Percentiles rank a stretch among this genome's conserved stretches.
Evolutionary conservation across 495 filamentous ascomycete species (phyloP).

Genomic region (Neurospora sp.): DNA sequence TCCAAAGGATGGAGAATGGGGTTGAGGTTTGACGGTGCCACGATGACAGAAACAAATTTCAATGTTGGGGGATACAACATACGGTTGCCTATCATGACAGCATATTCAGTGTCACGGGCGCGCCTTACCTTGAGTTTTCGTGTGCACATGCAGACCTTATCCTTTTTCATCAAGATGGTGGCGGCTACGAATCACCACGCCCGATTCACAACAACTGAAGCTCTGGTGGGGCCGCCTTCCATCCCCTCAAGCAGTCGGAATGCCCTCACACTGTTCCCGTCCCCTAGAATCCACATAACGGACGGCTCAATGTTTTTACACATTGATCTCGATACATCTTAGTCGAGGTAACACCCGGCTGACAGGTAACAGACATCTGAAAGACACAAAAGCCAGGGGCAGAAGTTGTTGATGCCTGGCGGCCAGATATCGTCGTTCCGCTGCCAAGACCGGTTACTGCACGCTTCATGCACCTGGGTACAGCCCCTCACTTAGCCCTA

Average conservation of each 20-base stretch:
- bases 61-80: not conserved
- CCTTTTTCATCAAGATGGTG: not conserved
- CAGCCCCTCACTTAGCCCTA: constrained; percentile 21
- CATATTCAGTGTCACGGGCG: not conserved
- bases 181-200: not conserved
- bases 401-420: not conserved
- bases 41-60: not conserved
- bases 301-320: not conserved
- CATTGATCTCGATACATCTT: not conserved
- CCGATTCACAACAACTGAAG: not conserved
- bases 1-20: not conserved
- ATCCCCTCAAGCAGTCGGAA: not conserved
- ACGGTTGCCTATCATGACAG: not conserved
- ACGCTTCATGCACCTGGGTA: not conserved
- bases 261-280: not conserved
- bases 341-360: not conserved
- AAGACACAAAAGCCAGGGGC: not conserved
- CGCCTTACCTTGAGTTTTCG: not conserved
- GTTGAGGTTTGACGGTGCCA: not conserved
- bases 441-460: not conserved
- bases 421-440: not conserved
- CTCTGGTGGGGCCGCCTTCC: not conserved
- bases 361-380: not conserved
- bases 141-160: not conserved
- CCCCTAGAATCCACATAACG: not conserved